Evolutionary conservation across 768 basidiomycete genomes (phyloP), one percentile per base, ranked within the genome.

Genomic region (Rhodotorula diobovata): DNA sequence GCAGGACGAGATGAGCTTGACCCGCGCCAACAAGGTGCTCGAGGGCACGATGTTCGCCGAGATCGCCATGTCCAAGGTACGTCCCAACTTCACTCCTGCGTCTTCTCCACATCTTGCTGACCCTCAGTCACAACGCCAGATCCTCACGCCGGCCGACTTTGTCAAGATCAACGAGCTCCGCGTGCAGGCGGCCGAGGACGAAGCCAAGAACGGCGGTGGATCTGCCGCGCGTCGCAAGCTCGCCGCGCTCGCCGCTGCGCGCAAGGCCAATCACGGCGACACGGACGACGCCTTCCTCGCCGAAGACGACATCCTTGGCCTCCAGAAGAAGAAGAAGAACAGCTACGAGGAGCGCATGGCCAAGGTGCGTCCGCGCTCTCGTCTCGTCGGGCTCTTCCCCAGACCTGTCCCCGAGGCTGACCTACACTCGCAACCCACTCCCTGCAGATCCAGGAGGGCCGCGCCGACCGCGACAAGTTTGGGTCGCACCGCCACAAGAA

Each of bases 61-160:
- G 0, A 81, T 93, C 60, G 90, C 90, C 3, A 92, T 88, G 10
- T 89, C 89, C 35, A 93, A 93, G 82, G 92, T 89, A 66, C 61
- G 76, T 58, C 41, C 8, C 3, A 37, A 23, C 14, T 5, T 32
- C 16, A 14, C 16, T 8, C 43, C 32, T n/a, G 1, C 53, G 51
- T 18, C 45, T 2, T 43, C 28, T 10, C 7, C 53, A n/a, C 34
- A 48, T n/a, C 0, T 18, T 23, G 41, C 25, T 43, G 67, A 23
- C 37, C 18, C 48, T 16, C 41, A 11, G 21, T 18, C 28, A 28
- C 54, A 30, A 43, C 77, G 18, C 14, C 75, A 96, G 93, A 98
- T 99, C 77, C 86, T 98, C 54, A 98, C 96, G 0, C 96, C 96
- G 0, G 93, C 93, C 41, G 96, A 99, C 80, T 99, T 97, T 79